These are phyloP conservation scores for Lathyrus sativus DNA, from an alignment of 306 rosid species.

Conservation along the genomic window DNA sequence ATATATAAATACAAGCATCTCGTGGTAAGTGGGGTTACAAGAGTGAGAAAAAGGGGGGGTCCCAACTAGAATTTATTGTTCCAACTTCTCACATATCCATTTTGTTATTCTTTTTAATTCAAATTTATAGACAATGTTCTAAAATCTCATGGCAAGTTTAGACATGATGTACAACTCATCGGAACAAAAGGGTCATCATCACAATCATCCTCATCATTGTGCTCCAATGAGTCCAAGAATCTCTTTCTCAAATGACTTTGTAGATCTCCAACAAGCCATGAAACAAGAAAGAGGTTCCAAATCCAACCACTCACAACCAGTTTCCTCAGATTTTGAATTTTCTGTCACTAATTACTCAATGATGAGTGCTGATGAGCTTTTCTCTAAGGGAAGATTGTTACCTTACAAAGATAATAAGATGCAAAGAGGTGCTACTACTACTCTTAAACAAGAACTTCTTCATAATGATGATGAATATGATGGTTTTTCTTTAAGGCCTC, in stretches of 20 bases:
- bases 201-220: constrained; percentile 31
- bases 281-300: constrained; percentile 55
- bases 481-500: constrained; percentile 55
- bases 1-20: constrained; percentile 50
- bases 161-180: constrained; percentile 82
- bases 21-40: constrained; percentile 41
- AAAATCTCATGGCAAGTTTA: constrained; percentile 80
- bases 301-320: constrained; percentile 41
- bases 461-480: constrained; percentile 44
- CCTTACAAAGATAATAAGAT: constrained; percentile 63
- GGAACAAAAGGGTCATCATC: constrained; percentile 50
- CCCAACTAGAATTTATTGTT: constrained; percentile 49
- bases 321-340: constrained; percentile 82
- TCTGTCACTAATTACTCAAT: constrained; percentile 65
- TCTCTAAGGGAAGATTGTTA: constrained; percentile 75
- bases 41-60: constrained; percentile 39
- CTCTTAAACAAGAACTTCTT: constrained; percentile 85
- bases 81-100: constrained; percentile 29
- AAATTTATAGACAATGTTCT: constrained; percentile 37
- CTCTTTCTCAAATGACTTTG: constrained; percentile 91
- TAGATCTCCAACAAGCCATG: constrained; percentile 65
- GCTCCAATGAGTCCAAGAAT: constrained; percentile 90
- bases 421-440: constrained; percentile 64
- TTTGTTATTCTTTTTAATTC: constrained; percentile 31
- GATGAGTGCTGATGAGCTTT: constrained; percentile 97